Evolutionary conservation across 805 yeast genomes (phyloP), one percentile per base, ranked within the genome.

Genomic region (Candida glaebosa): DNA sequence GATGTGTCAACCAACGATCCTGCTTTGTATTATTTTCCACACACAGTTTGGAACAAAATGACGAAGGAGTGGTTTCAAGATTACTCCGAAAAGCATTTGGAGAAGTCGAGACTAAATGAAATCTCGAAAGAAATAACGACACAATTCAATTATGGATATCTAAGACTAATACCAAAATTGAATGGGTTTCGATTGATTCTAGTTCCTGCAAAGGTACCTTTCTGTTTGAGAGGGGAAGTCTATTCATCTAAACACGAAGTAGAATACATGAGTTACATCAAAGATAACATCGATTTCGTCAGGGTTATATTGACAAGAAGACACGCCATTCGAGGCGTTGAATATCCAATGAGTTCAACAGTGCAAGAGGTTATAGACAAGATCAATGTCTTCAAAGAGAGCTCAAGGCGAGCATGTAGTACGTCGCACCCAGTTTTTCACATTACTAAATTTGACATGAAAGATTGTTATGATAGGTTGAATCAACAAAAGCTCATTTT

Each of bases 381-480:
- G 3, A 45, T 84, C 0, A 43, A 56, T 5, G 28, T 49, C 0
- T 85, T 68, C 50, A 75, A 69, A 40, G 34, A 39, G 2, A 20
- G 24, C 0, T 47, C 56, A 8, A n/a, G 36, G 2, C 3, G 15
- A 14, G 36, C 36, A 19, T 22, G 37, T 20, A 18, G 45, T 14
- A 52, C 54, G 0, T 31, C 16, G 2, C 12, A 71, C 3, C 78
- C 78, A 0, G 38, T 48, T 1, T 47, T 81, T 0, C 75, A 67
- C 52, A 75, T 75, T 12, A 65, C 84, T 18, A 87, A 85, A 49
- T 84, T 87, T 58, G 98, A 90, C 57, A 79, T 86, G 47, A 73
- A 71, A 41, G 73, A 81, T 3, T 88, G 96, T 42, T 90, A 79
- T 57, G 97, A 91, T 52, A 75, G 80, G 2, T 65, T 89, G 14